phyloP scores from a whole-genome alignment of 2,329 filamentous ascomycete genomes.

The Sordariomycetes sp. region DNA sequence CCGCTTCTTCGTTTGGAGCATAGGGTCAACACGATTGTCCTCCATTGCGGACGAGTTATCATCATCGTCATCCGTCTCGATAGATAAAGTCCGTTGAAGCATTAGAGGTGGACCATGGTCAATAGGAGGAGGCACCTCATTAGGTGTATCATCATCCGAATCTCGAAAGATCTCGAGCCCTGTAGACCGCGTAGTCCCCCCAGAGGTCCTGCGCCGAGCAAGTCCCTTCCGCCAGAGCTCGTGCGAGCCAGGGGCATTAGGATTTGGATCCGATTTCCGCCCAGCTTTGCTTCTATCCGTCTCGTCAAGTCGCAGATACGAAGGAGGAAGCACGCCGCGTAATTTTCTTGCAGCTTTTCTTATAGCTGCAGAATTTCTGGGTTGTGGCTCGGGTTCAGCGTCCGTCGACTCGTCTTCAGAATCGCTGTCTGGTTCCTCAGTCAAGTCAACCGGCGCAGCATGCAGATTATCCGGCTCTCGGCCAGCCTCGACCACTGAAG shows the following conservation, averaged over 20 bases:
- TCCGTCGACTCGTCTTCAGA: constrained; percentile 19
- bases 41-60: constrained; percentile 28
- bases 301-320: constrained; percentile 50
- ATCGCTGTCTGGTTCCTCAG: constrained; percentile 12
- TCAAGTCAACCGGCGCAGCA: not conserved
- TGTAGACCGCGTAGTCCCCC: constrained; percentile 9
- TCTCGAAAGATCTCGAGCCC: constrained; percentile 29
- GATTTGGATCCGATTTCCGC: not conserved
- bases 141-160: constrained; percentile 25
- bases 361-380: constrained; percentile 21
- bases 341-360: constrained; percentile 29
- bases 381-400: not conserved
- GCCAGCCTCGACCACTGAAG: not conserved
- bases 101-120: not conserved
- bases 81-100: constrained; percentile 3
- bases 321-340: constrained; percentile 51
- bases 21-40: constrained; percentile 36
- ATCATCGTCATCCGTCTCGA: constrained; percentile 16
- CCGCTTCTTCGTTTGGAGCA: constrained; percentile 30
- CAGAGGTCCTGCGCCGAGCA: constrained; percentile 26
- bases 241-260: constrained; percentile 12
- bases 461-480: not conserved
- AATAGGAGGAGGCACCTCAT: constrained; percentile 2
- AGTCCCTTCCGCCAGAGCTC: constrained; percentile 32
- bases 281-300: constrained; percentile 13